Percentiles rank a stretch among this genome's conserved stretches.
These are phyloP conservation scores for Macrolepiota fuliginosa DNA, from an alignment of 768 basidiomycete species.

Conservation along the genomic window DNA sequence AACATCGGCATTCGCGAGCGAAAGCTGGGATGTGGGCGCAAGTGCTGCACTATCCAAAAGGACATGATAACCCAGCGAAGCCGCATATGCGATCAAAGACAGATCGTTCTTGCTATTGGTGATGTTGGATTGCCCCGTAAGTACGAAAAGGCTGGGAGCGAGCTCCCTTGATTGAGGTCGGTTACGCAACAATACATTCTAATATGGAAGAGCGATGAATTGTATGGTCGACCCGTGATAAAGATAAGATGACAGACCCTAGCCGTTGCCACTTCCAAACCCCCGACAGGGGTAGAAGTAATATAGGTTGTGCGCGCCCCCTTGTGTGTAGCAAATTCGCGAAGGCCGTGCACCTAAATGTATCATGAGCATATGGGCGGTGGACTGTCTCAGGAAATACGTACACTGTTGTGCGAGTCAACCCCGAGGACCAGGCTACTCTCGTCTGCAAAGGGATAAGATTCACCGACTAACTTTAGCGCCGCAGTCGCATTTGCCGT, in stretches of 20 bases:
- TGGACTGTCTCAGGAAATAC: slow-evolving; percentile 12
- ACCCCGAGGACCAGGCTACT: slow-evolving; percentile 64
- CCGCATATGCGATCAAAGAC: slow-evolving; percentile 60
- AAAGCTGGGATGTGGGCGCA: slow-evolving; percentile 68
- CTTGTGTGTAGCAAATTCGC: slow-evolving; percentile 59
- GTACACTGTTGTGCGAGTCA: slow-evolving; percentile 82
- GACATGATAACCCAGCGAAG: slow-evolving; percentile 67
- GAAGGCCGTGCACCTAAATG: slow-evolving; percentile 61
- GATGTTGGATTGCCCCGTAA: slow-evolving; percentile 83
- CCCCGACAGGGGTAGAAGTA: slow-evolving; percentile 59
- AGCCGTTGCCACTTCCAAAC: slow-evolving; percentile 54
- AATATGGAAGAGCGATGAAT: slow-evolving; percentile 5
- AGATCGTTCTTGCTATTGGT: slow-evolving; percentile 72
- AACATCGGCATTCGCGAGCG: slow-evolving; percentile 61
- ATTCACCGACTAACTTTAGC: slow-evolving; percentile 79
- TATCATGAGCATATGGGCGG: slow-evolving; percentile 3
- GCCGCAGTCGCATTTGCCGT: slow-evolving; percentile 79
- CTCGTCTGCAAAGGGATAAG: slow-evolving; percentile 65
- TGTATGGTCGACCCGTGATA: background rate
- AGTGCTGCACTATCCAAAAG: slow-evolving; percentile 83
- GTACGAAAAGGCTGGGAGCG: slow-evolving; percentile 62
- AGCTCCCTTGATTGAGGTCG: slow-evolving; percentile 42
- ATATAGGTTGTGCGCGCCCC: slow-evolving; percentile 66
- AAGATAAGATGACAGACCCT: slow-evolving; percentile 44
- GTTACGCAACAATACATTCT: slow-evolving; percentile 56